phyloP scores from a whole-genome alignment of 2,329 filamentous ascomycete genomes.

The Phaeosphaeriaceae sp. region DNA sequence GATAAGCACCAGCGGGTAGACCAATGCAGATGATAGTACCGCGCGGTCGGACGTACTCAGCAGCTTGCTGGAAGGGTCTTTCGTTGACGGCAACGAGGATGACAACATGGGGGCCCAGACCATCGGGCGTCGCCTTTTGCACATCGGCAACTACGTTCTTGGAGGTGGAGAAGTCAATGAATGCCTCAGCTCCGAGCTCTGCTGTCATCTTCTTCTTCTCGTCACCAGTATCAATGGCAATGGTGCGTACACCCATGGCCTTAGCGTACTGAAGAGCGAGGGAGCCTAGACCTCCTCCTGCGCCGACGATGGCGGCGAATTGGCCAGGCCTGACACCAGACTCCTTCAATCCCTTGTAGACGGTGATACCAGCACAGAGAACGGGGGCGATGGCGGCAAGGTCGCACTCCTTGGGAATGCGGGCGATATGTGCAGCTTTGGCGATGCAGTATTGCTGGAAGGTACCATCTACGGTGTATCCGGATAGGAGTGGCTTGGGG shows the following conservation, averaged over 20 bases:
- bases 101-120: conserved; percentile 85
- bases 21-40: conserved; percentile 90
- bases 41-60: conserved; percentile 81
- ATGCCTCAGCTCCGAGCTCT: conserved; percentile 72
- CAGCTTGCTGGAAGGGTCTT: conserved; percentile 94
- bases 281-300: conserved; percentile 80
- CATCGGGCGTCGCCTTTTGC: conserved; percentile 78
- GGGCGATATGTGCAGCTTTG: conserved; percentile 83
- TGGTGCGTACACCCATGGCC: conserved; percentile 82
- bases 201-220: conserved; percentile 76
- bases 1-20: conserved; percentile 75
- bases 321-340: conserved; percentile 76
- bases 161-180: conserved; percentile 79
- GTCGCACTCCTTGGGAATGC: conserved; percentile 76
- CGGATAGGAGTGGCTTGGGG: conserved; percentile 74
- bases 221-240: conserved; percentile 82
- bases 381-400: conserved; percentile 81
- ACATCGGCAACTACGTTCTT: conserved; percentile 85
- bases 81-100: conserved; percentile 85
- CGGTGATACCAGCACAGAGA: conserved; percentile 84
- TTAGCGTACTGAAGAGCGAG: conserved; percentile 86
- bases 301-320: conserved; percentile 83
- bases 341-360: conserved; percentile 92
- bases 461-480: conserved; percentile 89
- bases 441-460: conserved; percentile 94